Base-by-base conservation (phyloP, 768 basidiomycete genomes). In the Xerocomus spinulosus region DNA sequence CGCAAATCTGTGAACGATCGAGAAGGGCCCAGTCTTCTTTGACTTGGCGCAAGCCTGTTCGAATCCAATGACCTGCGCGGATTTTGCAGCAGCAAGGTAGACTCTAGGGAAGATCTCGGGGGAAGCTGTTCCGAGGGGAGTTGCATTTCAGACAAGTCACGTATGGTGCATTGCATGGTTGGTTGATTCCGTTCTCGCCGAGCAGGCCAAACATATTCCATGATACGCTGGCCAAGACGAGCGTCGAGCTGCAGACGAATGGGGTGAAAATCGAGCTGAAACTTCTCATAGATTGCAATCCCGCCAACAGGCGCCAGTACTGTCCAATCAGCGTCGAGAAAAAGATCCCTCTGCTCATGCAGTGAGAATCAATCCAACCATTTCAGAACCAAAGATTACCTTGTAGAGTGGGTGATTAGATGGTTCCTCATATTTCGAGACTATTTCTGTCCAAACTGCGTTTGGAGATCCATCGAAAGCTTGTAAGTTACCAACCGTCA, bases 291-390 rank as follows among this genome's bases (percentile, higher is more conserved):
- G 53, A 96, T 89, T 2, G 85, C 80, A 54, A 98, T 96, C 12
- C 94, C 94, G 17, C 92, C 94, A 20, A 97, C 92, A 14, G 92
- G 89, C 1, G 92, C 80, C n/a, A 92, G 71, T 21, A 88, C 78
- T 4, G 76, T 81, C 93, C 92, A 95, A 46, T 82, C 79, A 2
- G 84, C 85, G 1, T 82, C 71, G 17, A 85, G 73, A 64, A 95
- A 93, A 20, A 91, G 66, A 14, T 84, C 81, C 49, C 75, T 74
- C 85, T 90, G 53, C 55, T 29, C 48, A 15, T 44, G 38, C 26
- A 28, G 13, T 60, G 37, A 56, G 32, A 48, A 37, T 15, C 12
- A 42, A 34, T 50, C 34, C 46, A 15, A 24, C 7, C 17, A n/a
- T 21, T 14, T 2, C 43, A 20, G 15, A 38, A 18, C 21, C 13